Percentiles rank a stretch among this genome's conserved stretches.
Evolutionary conservation across 1,139 yeast genomes (phyloP).

Genomic region (Meyerozyma elateridarum): DNA sequence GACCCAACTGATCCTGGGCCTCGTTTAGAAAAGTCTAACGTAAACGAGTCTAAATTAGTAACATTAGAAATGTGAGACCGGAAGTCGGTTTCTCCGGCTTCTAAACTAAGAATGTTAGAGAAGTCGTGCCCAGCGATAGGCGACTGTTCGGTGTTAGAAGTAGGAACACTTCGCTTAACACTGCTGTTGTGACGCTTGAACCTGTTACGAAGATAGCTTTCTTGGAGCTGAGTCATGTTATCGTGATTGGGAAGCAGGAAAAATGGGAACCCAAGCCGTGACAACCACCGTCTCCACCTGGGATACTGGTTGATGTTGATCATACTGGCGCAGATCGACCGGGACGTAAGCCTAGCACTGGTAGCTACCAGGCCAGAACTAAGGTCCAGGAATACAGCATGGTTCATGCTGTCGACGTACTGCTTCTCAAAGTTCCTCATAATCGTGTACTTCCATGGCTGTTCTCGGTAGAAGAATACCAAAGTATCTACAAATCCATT

Average conservation of each 20-base stretch:
- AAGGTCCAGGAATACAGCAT: neutral
- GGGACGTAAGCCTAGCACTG: slow-evolving; percentile 22
- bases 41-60: slow-evolving; percentile 28
- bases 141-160: slow-evolving; percentile 11
- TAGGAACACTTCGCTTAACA: too few species aligned
- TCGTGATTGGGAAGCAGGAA: slow-evolving; percentile 39
- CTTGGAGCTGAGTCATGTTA: slow-evolving; percentile 25
- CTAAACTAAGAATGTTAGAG: slow-evolving; percentile 32
- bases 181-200: too few species aligned
- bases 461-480: slow-evolving; percentile 74
- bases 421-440: slow-evolving; percentile 38
- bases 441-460: slow-evolving; percentile 61
- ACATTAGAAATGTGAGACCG: too few species aligned
- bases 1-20: neutral
- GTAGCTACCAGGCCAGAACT: slow-evolving; percentile 19
- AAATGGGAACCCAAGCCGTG: slow-evolving; percentile 36
- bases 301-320: slow-evolving; percentile 23
- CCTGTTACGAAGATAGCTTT: slow-evolving; percentile 18
- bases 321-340: slow-evolving; percentile 23
- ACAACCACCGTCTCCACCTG: slow-evolving; percentile 33
- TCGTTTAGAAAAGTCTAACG: slow-evolving; percentile 18
- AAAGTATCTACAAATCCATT: slow-evolving; percentile 73
- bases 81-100: slow-evolving; percentile 26
- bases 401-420: slow-evolving; percentile 13
- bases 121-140: slow-evolving; percentile 29